Base-by-base conservation (phyloP, 352 stramenopile genomes). In the Phytopythium chamaehyphon region DNA sequence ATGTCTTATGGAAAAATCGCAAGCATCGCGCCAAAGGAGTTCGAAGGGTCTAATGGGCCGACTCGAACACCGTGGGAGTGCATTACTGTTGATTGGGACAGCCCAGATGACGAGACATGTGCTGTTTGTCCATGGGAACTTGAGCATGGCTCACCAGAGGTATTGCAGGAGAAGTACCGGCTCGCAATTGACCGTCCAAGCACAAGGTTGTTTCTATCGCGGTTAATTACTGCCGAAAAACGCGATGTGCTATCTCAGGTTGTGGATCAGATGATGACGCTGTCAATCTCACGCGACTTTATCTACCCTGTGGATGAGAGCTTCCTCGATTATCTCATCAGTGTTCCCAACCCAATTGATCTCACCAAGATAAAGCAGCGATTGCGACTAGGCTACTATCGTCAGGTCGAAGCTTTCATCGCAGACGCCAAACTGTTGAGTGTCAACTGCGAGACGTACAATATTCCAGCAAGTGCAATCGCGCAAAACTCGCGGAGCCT, bases 391-490 rank as follows among this genome's bases (percentile, higher is more conserved):
- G 66, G 66, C 0, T 96, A 93, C 54, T 96, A 95, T 45, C 83
- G 86, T 8, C 86, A 96, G 55, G 63, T 94, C 8, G 82, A 93
- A 40, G 84, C 83, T 2, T 85, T 95, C 40, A 60, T 93, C 31
- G 67, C 80, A 9, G 86, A 96, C 52, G 63, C 88, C 1, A 73
- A 87, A 46, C 56, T 95, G 19, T 56, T 96, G 37, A 73, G 64
- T 15, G 44, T 66, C 10, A 94, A 96, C 51, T 96, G 86, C 44
- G 76, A 93, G 55, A 84, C 71, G 21, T 96, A 93, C 64, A 96
- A 96, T 37, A 78, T 95, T 46, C 56, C 70, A 18, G 83, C 78
- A 14, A 93, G 84, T 39, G 54, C 65, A 6, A 96, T 96, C 49
- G 78, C 83, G 6, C 82, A 93, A 36, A 94, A 92, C 59, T 76